Percentiles rank a stretch among this genome's conserved stretches.
These are phyloP conservation scores for Rhodotorula taiwanensis DNA, from an alignment of 768 basidiomycete species.

Conservation along the genomic window DNA sequence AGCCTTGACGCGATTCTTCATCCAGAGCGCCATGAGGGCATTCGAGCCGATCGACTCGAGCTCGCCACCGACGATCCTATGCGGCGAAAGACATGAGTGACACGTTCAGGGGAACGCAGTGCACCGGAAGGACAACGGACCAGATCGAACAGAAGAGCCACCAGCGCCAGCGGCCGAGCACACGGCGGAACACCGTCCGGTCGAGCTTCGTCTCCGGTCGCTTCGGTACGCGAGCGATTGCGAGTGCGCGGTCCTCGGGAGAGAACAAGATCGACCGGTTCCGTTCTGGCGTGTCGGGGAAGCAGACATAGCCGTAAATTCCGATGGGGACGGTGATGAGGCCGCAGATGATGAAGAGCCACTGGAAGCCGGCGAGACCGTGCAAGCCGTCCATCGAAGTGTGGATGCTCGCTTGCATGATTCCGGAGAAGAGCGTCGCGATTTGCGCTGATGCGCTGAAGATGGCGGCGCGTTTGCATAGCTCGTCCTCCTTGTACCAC, in stretches of 20 bases:
- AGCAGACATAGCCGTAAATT: conserved; percentile 48
- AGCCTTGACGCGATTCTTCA: conserved; percentile 36
- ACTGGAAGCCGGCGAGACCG: conserved; percentile 23
- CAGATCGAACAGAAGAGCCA: conserved; percentile 20
- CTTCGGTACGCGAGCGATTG: conserved; percentile 32
- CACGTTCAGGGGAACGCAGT: neutral
- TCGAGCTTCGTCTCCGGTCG: conserved; percentile 14
- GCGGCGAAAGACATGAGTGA: neutral
- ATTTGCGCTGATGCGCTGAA: conserved; percentile 60
- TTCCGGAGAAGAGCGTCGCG: conserved; percentile 54
- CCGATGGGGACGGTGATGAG: conserved; percentile 49
- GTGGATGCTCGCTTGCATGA: conserved; percentile 61
- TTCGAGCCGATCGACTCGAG: conserved; percentile 17
- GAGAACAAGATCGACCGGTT: conserved; percentile 54
- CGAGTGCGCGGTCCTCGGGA: conserved; percentile 35
- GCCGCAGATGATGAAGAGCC: conserved; percentile 59
- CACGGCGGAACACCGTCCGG: conserved; percentile 23
- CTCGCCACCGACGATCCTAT: conserved; percentile 25
- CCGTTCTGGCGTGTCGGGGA: conserved; percentile 64
- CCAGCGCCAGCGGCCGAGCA: conserved; percentile 12
- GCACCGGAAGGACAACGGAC: neutral
- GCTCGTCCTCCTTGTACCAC: conserved; percentile 53
- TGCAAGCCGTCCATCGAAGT: conserved; percentile 42
- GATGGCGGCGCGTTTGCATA: conserved; percentile 65
- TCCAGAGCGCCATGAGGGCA: conserved; percentile 12